Base-by-base conservation (phyloP, 2,329 filamentous ascomycete species). In the Fusarium sp. region DNA sequence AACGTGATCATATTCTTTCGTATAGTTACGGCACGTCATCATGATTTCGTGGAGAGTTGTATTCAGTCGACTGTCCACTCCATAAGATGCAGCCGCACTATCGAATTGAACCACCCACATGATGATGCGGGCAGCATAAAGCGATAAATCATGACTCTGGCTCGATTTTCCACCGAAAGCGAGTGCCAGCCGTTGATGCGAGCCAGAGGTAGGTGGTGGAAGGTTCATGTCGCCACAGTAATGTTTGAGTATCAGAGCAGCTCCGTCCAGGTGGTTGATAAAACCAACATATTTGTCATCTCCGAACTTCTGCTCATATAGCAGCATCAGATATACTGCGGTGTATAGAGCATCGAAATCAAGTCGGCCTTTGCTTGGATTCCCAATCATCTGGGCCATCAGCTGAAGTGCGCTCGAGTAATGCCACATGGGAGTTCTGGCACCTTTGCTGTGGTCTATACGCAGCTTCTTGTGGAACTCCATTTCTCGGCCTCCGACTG, bases 221-320 rank as follows among this genome's bases (percentile, higher is more conserved):
- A 42, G 36, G 1, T 19, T 31, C 15, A 15, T n/a, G 14, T 42
- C n/a, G 10, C 49, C 26, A 8, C 42, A 52, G 0, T 52, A 36
- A 10, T 52, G 49, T 24, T 42, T 52, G 3, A 52, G 21, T 3
- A 52, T 43, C 11, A 42, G 36, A 2, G 49, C 49, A 19, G 36
- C 36, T 4, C 49, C 34, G 11, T 52, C 42, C 0, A 52, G 49
- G n/a, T 52, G 49, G 2, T 15, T 52, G 2, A 36, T 19, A 2
- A 52, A 19, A 4, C 49, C 49, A n/a, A 19, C 13, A 19, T 36
- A 52, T 21, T 24, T 19, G 6, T n/a, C 5, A 3, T 52, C 49
- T n/a, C 49, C 36, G 2, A 28, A 36, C 34, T 42, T 34, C 21
- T 52, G 49, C 13, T 52, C 49, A 4, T 52, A 52, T 19, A 52